Evolutionary conservation across 2,329 filamentous ascomycete genomes (phyloP).

Genomic region (Colletotrichum incanum): DNA sequence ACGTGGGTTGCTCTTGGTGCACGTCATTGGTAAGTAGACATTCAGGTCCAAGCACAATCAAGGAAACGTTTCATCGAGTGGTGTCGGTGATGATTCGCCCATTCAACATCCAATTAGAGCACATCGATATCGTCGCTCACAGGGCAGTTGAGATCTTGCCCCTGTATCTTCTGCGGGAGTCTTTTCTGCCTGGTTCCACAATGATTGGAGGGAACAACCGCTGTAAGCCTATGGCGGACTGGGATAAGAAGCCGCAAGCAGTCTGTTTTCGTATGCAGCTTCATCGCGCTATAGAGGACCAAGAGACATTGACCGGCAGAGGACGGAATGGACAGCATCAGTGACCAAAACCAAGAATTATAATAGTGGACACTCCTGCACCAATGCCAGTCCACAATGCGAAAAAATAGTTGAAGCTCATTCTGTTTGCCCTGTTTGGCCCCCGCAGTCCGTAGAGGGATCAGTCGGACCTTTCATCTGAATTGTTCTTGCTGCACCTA

Average conservation of each 20-base stretch:
- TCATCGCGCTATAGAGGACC: neutral
- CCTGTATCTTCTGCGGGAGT: neutral
- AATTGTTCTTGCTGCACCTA: neutral
- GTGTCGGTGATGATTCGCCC: neutral
- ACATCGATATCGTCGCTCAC: neutral
- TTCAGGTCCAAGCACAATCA: conserved; percentile 10
- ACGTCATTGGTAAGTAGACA: conserved; percentile 23
- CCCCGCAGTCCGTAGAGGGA: neutral
- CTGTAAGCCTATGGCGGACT: neutral
- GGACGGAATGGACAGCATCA: conserved; percentile 23
- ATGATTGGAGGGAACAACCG: neutral
- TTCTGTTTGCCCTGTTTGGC: neutral
- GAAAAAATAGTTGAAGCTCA: conserved; percentile 10
- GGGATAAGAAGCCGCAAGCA: neutral
- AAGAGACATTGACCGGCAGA: conserved; percentile 2
- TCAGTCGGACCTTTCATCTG: conserved; percentile 25
- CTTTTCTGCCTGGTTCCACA: neutral
- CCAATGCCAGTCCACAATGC: neutral
- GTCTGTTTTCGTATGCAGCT: neutral
- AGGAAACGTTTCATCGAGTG: conserved; percentile 34
- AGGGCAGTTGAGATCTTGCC: neutral
- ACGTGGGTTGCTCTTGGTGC: conserved; percentile 26
- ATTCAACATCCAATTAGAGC: conserved; percentile 9
- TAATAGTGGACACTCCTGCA: conserved; percentile 12
- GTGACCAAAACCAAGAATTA: neutral